phyloP scores from a whole-genome alignment of 1,284 basidiomycete species.

The Austroboletus novae-zelandiae region DNA sequence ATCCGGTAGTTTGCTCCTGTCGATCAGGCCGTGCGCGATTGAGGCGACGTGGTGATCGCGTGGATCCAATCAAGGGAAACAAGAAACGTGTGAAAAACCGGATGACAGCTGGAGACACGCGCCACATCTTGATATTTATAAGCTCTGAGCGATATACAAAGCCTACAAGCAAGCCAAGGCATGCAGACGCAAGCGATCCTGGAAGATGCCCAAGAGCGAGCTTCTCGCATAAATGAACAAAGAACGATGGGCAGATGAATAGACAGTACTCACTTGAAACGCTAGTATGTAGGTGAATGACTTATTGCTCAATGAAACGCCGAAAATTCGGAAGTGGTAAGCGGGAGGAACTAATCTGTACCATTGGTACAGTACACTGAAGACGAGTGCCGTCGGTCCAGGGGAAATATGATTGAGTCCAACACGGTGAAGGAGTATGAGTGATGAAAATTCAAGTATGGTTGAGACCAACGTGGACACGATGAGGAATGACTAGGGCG shows the following conservation, averaged over 20 bases:
- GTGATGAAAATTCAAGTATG: conserved; percentile 59
- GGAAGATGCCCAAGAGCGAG: conserved; percentile 67
- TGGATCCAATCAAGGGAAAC: conserved; percentile 62
- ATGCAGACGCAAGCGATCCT: conserved; percentile 56
- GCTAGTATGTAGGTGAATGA: conserved; percentile 67
- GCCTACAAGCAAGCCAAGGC: conserved; percentile 68
- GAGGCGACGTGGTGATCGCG: conserved; percentile 51
- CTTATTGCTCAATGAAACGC: conserved; percentile 75
- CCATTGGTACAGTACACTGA: conserved; percentile 80
- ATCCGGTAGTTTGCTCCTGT: conserved; percentile 14
- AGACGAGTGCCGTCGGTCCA: conserved; percentile 71
- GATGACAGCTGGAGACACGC: conserved; percentile 59
- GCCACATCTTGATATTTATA: conserved; percentile 70
- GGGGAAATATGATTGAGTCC: conserved; percentile 73
- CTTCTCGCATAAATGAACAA: conserved; percentile 36
- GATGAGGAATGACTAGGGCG: conserved; percentile 67
- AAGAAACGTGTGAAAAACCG: conserved; percentile 51
- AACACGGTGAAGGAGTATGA: conserved; percentile 61
- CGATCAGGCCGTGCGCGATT: conserved; percentile 61
- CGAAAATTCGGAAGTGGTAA: conserved; percentile 76
- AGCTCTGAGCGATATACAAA: conserved; percentile 79
- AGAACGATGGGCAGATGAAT: background rate
- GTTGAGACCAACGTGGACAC: conserved; percentile 67
- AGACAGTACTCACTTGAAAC: conserved; percentile 48
- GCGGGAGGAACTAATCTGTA: conserved; percentile 71